These are phyloP conservation scores for Rhizoclosmatium globosum DNA, from an alignment of 192 early-diverging fungal genomes.

Conservation along the genomic window DNA sequence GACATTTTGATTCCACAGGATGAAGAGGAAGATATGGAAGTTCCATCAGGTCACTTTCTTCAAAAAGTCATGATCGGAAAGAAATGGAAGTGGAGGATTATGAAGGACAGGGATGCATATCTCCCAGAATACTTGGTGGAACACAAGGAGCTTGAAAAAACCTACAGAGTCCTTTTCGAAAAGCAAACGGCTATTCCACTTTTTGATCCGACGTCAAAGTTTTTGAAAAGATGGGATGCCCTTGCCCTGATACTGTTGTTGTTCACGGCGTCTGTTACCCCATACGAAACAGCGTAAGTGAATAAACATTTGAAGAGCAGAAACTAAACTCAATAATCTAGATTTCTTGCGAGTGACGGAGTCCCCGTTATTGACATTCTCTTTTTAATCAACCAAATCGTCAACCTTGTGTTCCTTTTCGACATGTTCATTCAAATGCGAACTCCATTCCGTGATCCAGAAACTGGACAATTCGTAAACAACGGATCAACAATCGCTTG, in stretches of 20 bases:
- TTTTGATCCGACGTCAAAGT: constrained; percentile 45
- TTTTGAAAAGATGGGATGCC: constrained; percentile 59
- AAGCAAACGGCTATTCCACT: constrained; percentile 38
- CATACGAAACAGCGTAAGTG: constrained; percentile 62
- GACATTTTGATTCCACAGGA: constrained; percentile 57
- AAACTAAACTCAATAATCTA: not conserved
- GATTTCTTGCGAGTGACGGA: constrained; percentile 17
- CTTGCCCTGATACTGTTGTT: constrained; percentile 55
- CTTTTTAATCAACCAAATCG: constrained; percentile 58
- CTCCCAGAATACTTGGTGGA: constrained; percentile 55
- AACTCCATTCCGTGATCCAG: constrained; percentile 53
- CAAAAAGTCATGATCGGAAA: constrained; percentile 54
- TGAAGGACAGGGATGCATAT: constrained; percentile 37
- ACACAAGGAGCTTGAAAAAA: constrained; percentile 34
- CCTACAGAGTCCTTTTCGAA: constrained; percentile 46
- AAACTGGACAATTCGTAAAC: constrained; percentile 52
- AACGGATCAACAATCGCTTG: constrained; percentile 42
- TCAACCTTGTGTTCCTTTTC: constrained; percentile 57
- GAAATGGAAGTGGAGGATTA: constrained; percentile 48
- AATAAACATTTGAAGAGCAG: not conserved
- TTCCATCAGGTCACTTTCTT: constrained; percentile 50
- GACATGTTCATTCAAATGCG: constrained; percentile 63
- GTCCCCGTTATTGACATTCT: constrained; percentile 48
- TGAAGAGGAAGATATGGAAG: constrained; percentile 48
- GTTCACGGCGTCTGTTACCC: constrained; percentile 61